A percentile compares a stretch with the other conserved stretches of the same genome.
Conservation (phyloP, 208 protist genomes). For the Crithidia thermophila region DNA sequence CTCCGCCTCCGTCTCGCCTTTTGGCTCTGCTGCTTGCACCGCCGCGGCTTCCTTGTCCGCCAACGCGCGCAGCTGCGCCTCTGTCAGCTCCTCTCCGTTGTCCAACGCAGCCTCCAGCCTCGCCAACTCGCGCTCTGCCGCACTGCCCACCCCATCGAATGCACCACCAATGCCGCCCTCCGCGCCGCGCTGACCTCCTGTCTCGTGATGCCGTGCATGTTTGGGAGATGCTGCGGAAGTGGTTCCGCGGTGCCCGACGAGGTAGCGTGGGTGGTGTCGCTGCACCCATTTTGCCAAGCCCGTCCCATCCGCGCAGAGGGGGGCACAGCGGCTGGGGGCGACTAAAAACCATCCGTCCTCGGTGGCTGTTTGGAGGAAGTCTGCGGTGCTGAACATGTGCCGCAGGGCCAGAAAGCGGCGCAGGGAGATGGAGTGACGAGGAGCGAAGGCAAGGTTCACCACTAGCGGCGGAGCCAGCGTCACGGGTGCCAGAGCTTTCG, state of each 20-base stretch:
- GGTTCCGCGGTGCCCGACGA: neutral
- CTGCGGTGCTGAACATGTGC: conserved; percentile 52
- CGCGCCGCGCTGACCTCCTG: neutral
- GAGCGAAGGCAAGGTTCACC: conserved; percentile 52
- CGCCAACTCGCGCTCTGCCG: no score
- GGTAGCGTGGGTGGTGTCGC: conserved; percentile 59
- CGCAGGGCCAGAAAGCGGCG: conserved; percentile 78
- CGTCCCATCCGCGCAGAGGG: conserved; percentile 36
- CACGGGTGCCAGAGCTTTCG: neutral
- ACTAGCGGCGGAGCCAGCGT: conserved; percentile 51
- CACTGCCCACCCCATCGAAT: neutral
- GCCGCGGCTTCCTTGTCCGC: conserved; percentile 13
- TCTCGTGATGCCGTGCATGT: neutral
- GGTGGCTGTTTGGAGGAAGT: conserved; percentile 62
- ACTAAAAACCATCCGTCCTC: conserved; percentile 73
- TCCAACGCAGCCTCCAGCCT: conserved; percentile 23
- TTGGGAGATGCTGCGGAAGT: neutral
- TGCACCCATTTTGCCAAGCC: conserved; percentile 51
- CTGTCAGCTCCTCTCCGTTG: conserved; percentile 30
- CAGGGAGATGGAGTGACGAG: conserved; percentile 53
- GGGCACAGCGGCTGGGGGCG: conserved; percentile 43
- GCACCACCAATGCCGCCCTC: neutral
- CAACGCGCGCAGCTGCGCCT: conserved; percentile 30
- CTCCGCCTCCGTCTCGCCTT: conserved; percentile 10
- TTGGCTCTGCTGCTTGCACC: neutral